Evolutionary conservation across 1,284 basidiomycete species (phyloP), one percentile per base, ranked within the genome.

Genomic region (Moesziomyces globuligerus): DNA sequence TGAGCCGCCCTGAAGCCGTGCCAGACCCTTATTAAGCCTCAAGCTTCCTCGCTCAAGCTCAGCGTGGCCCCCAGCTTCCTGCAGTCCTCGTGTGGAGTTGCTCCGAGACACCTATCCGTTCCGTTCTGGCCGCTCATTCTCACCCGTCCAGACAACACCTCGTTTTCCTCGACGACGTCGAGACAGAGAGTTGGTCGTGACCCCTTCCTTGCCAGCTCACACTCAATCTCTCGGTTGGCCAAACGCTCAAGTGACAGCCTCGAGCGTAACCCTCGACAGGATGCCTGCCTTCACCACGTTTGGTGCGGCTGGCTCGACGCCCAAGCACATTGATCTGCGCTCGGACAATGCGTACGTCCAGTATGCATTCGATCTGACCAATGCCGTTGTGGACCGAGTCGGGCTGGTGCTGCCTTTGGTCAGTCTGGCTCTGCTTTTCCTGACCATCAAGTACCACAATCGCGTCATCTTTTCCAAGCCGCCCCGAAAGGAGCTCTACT

Each of bases 391-490:
- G 34, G 47, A 53, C 20, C 46, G 48, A 8, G 55, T 50, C 1
- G 61, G 68, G 1, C 23, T 61, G 8, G 46, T 44, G 7, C 43
- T 71, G 7, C 68, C 61, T 2, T 10, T 51, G 21, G n/a, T 69
- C 7, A 44, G 38, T 4, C 54, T 71, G 39, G 47, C 49, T 4
- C 28, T 71, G 15, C 28, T 60, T 17, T 52, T 50, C 43, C 59
- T 67, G 36, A 11, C 36, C 34, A 11, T 68, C 54, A 71, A 57
- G 28, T 74, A 74, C 29, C 57, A 59, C 45, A 71, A 74, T 23
- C 67, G 72, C 3, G 11, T 55, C 20, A 36, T 68, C 20, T 59
- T 55, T n/a, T 21, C 66, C 29, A 61, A 55, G 7, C 39, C 53
- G 13, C 67, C 67, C 2, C 47, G 59, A 17, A 59, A 50, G 24